These are phyloP conservation scores for Poa pratensis DNA, from an alignment of 176 grass and related monocot genomes.

Conservation along the genomic window DNA sequence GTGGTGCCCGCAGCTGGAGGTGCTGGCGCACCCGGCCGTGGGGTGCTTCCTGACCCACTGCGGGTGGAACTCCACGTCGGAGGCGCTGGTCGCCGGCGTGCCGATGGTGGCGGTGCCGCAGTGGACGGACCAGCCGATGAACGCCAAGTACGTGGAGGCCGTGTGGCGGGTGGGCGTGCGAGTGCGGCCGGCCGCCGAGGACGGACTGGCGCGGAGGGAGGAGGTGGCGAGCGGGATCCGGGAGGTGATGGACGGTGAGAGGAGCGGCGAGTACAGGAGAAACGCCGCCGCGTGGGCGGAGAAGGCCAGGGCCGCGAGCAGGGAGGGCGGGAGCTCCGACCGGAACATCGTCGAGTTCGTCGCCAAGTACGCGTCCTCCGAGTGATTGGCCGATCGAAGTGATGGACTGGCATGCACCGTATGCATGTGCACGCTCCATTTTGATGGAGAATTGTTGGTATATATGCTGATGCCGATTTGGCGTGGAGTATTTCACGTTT, in stretches of 20 bases:
- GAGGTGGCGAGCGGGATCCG: constrained; percentile 43
- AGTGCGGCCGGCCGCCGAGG: constrained; percentile 27
- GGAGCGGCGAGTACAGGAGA: constrained; percentile 49
- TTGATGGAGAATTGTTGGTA: no score
- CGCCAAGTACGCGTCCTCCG: constrained; percentile 41
- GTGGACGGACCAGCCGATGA: constrained; percentile 85
- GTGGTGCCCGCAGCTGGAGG: constrained; percentile 81
- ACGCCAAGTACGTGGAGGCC: constrained; percentile 79
- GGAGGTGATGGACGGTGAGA: constrained; percentile 57
- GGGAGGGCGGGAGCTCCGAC: constrained; percentile 68
- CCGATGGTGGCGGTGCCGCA: constrained; percentile 64
- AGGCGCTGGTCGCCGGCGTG: constrained; percentile 45
- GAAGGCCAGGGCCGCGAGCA: constrained; percentile 44
- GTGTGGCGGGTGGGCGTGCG: constrained; percentile 66
- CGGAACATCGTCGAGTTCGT: constrained; percentile 69
- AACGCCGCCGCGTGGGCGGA: constrained; percentile 53
- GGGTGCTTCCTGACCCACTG: constrained; percentile 89
- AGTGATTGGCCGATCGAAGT: not conserved
- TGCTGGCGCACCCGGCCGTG: constrained; percentile 63
- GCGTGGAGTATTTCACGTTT: no score
- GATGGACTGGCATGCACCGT: not conserved
- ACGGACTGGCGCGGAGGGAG: constrained; percentile 39
- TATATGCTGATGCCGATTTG: no score
- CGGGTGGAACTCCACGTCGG: constrained; percentile 85
- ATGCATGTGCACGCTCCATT: not conserved